Evolutionary conservation across 345 rosid genomes (phyloP).

Genomic region (Aquilaria yunnanensis): DNA sequence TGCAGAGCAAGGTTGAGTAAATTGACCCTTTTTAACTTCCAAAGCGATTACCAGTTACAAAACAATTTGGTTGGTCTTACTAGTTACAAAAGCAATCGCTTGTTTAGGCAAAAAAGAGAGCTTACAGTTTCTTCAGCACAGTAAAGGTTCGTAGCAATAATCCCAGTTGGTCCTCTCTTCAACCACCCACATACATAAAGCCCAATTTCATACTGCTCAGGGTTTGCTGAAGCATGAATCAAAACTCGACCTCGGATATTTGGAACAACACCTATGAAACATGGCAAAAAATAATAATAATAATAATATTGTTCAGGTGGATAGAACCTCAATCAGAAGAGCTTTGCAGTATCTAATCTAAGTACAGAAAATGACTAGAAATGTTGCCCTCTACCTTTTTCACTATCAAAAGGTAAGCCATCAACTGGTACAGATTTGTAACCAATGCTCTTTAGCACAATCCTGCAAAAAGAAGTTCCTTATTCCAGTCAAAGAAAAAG

Average conservation of each 20-base stretch:
- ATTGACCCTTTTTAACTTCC: neutral
- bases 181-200: slow-evolving; percentile 95
- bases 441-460: slow-evolving; percentile 91
- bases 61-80: neutral
- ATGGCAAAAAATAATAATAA: slow-evolving; percentile 5
- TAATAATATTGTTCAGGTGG: neutral
- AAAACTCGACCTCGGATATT: slow-evolving; percentile 67
- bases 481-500: no score
- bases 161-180: slow-evolving; percentile 92
- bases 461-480: slow-evolving; percentile 32
- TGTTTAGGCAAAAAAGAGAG: slow-evolving; percentile 6
- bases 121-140: slow-evolving; percentile 95
- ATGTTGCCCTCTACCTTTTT: slow-evolving; percentile 45
- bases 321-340: neutral
- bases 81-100: neutral
- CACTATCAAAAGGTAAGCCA: slow-evolving; percentile 75
- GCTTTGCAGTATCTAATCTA: no score
- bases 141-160: slow-evolving; percentile 79
- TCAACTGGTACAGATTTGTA: slow-evolving; percentile 72
- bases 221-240: slow-evolving; percentile 30
- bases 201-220: slow-evolving; percentile 44
- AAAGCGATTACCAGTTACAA: neutral
- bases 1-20: neutral
- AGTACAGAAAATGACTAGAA: no score
- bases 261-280: slow-evolving; percentile 63